Evolutionary conservation across 1,139 yeast genomes (phyloP), one percentile per base, ranked within the genome.

Genomic region (Yamadazyma sp.): DNA sequence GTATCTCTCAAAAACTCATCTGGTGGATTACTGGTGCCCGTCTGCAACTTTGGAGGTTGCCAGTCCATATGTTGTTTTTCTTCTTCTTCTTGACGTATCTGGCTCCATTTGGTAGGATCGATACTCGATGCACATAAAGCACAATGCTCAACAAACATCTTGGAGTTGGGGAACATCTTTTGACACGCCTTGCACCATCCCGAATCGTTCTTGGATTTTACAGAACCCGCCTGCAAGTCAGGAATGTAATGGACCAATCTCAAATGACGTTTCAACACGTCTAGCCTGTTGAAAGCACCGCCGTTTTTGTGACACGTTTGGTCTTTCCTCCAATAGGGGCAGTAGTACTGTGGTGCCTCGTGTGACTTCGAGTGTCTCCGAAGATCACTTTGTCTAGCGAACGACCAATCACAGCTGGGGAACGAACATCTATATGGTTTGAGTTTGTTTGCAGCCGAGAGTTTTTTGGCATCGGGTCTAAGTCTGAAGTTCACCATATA

Each of bases 251-350:
- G 91, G 20, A 83, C 86, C 38, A 83, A 65, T 42, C 76, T 70
- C 42, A 84, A 63, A 56, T 84, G 91, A 37, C 91, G 69, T 49
- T 83, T 83, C 45, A 83, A 62, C 24, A 83, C 89, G 50, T 84
- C 91, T 42, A 82, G 62, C 37, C 91, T 64, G 50, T 78, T 79
- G 58, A 84, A 84, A 0, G 85, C 76, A 4, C 89, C 89, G 10
- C 84, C 86, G 46, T 82, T 82, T 38, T 83, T 69, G 55, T 83
- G 91, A 55, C 89, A 83, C 2, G 85, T 76, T 2, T 82, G 79
- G 46, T 81, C 85, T 34, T 71, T 65, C 39, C 69, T 69, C 83
- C 85, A 82, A 57, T 73, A 84, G 1, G 92, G 91, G 55, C 92
- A 84, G 48, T 77, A 80, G 53, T 79, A 80, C 46, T 70, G 73